These are phyloP conservation scores for Talaromyces stipitatus DNA, from an alignment of 495 filamentous ascomycete genomes.

Conservation along the genomic window DNA sequence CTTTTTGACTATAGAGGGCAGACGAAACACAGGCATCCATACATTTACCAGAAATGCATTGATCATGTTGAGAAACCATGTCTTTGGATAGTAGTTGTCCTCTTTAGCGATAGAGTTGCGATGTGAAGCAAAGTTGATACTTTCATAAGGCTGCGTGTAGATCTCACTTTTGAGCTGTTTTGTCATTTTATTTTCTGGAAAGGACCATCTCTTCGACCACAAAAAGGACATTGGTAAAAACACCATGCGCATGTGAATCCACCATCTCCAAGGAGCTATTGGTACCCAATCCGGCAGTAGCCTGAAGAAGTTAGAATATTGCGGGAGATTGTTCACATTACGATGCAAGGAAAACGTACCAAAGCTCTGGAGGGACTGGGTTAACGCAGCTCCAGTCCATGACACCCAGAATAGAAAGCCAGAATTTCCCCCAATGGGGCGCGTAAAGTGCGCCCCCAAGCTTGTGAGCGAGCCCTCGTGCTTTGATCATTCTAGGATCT, in stretches of 20 bases:
- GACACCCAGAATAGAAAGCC: constrained; percentile 76
- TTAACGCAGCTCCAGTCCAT: constrained; percentile 90
- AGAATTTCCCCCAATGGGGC: constrained; percentile 95
- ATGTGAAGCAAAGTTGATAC: constrained; percentile 67
- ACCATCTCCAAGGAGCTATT: constrained; percentile 94
- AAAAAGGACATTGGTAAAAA: constrained; percentile 89
- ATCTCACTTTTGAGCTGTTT: constrained; percentile 72
- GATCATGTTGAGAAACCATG: constrained; percentile 65
- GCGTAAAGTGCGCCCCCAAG: constrained; percentile 78
- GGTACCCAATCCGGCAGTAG: constrained; percentile 93
- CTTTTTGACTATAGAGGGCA: constrained; percentile 44
- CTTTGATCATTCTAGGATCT: constrained; percentile 79
- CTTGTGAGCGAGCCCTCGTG: constrained; percentile 71
- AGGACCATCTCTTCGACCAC: constrained; percentile 70
- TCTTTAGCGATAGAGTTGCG: constrained; percentile 71
- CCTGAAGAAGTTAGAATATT: constrained; percentile 22
- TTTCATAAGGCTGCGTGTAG: constrained; percentile 70
- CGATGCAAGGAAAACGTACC: constrained; percentile 39
- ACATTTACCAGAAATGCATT: constrained; percentile 72
- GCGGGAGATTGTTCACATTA: neutral
- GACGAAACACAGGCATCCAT: constrained; percentile 67
- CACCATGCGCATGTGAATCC: constrained; percentile 93
- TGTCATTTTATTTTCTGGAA: constrained; percentile 63
- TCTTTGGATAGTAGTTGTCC: constrained; percentile 93
- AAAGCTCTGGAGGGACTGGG: constrained; percentile 85